Evolutionary conservation across 768 basidiomycete genomes (phyloP).

Genomic region (Leccinum disarticulatum): DNA sequence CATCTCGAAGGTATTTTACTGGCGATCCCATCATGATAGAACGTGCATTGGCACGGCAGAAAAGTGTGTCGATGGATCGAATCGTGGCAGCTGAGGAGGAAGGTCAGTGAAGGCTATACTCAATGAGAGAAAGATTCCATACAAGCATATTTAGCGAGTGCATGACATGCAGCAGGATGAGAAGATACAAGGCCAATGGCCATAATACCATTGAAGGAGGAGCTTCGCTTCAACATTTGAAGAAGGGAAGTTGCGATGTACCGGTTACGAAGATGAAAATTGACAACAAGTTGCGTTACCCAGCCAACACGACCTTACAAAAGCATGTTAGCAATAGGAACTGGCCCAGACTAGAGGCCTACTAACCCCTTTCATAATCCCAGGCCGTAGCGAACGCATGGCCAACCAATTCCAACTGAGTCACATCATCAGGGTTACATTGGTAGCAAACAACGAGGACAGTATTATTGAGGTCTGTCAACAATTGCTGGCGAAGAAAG

Average conservation of each 20-base stretch:
- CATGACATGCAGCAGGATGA: constrained; percentile 7
- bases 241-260: not conserved
- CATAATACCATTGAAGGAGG: not conserved
- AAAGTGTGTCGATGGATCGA: constrained; percentile 1
- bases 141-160: constrained; percentile 1
- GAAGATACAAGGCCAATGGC: not conserved
- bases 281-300: not conserved
- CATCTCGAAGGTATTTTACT: constrained; percentile 3
- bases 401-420: not conserved
- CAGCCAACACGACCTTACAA: not conserved
- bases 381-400: not conserved
- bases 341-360: not conserved
- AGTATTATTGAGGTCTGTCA: not conserved
- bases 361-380: not conserved
- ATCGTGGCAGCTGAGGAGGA: not conserved
- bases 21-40: constrained; percentile 1
- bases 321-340: not conserved
- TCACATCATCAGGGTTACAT: not conserved
- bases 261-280: not conserved
- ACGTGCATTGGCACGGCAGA: not conserved
- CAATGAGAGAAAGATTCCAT: not conserved
- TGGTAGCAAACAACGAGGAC: not conserved
- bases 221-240: not conserved
- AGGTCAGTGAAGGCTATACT: constrained; percentile 3
- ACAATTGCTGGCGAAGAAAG: constrained; percentile 3